Percentiles rank a stretch among this genome's conserved stretches.
phyloP scores from a whole-genome alignment of 2,329 filamentous ascomycete species.

The Fusarium tjaetaba region DNA sequence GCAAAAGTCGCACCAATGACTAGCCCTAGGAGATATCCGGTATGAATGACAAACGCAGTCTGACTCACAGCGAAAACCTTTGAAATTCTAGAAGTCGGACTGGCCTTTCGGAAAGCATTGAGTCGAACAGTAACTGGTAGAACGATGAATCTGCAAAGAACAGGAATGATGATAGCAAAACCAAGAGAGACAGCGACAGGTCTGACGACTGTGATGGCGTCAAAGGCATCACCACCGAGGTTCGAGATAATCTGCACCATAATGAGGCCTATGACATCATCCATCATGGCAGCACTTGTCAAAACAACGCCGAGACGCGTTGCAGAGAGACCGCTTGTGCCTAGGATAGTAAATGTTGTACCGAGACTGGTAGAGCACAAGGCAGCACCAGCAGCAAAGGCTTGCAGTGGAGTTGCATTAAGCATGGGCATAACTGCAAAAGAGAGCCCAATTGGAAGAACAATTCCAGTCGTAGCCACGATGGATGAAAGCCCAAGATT shows the following conservation, averaged over 20 bases:
- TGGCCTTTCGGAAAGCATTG: conserved; percentile 45
- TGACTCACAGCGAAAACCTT: conserved; percentile 43
- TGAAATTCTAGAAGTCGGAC: conserved; percentile 35
- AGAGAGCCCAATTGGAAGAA: conserved; percentile 70
- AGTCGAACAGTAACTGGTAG: conserved; percentile 53
- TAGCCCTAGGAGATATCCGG: conserved; percentile 58
- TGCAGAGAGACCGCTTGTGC: conserved; percentile 53
- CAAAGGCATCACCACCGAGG: conserved; percentile 54
- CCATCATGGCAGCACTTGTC: conserved; percentile 80
- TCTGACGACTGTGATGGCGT: conserved; percentile 54
- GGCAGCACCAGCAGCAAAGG: conserved; percentile 78
- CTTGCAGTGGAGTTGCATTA: conserved; percentile 64
- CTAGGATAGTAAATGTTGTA: conserved; percentile 69
- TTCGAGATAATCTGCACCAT: conserved; percentile 81
- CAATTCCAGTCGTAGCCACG: conserved; percentile 74
- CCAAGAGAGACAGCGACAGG: conserved; percentile 60
- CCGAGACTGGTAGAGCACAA: conserved; percentile 80
- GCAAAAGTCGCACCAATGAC: conserved; percentile 65
- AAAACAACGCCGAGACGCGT: conserved; percentile 70
- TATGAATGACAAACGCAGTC: conserved; percentile 58
- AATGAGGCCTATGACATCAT: conserved; percentile 80
- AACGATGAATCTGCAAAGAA: conserved; percentile 57
- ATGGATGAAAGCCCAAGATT: conserved; percentile 68
- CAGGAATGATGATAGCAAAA: conserved; percentile 60
- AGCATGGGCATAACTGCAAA: conserved; percentile 66